These are phyloP conservation scores for Iris pallida DNA, from an alignment of 116 monocot species.

Conservation along the genomic window DNA sequence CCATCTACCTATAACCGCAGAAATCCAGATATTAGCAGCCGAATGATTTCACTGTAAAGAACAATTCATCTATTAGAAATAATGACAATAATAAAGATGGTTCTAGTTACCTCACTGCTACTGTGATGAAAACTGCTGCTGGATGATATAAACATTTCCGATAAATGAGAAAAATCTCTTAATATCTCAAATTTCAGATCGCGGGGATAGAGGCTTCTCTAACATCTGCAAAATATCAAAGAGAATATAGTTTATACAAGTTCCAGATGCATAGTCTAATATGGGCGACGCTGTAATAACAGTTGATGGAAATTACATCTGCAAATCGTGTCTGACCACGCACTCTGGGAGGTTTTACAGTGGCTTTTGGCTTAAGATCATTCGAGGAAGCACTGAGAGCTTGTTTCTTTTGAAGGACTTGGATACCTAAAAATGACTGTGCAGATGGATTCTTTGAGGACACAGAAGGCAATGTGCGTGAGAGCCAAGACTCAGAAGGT, in stretches of 20 bases:
- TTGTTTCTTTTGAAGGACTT: constrained; percentile 13
- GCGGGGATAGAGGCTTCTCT: constrained; percentile 17
- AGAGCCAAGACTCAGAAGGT: constrained; percentile 17
- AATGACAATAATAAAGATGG: not conserved
- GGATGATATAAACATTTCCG: not conserved
- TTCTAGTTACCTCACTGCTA: not conserved
- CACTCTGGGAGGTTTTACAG: constrained; percentile 10
- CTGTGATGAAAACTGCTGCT: not conserved
- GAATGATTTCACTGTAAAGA: not conserved
- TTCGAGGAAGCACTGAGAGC: not conserved
- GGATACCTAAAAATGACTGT: constrained; percentile 9
- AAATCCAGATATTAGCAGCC: not conserved
- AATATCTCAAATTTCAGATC: constrained; percentile 14
- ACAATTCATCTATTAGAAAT: not conserved
- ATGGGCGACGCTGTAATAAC: not conserved
- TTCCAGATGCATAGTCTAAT: not conserved
- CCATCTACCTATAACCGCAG: not conserved
- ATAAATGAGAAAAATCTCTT: not conserved
- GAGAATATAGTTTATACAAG: not conserved
- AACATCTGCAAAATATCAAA: constrained; percentile 13
- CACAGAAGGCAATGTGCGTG: constrained; percentile 7
- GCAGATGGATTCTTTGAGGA: constrained; percentile 8
- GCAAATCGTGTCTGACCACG: constrained; percentile 21
- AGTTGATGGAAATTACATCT: constrained; percentile 14
- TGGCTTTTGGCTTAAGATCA: not conserved